A percentile compares a stretch with the other conserved stretches of the same genome.
Conservation (phyloP, 257 asterid genomes). For the Nicotiana attenuata region DNA sequence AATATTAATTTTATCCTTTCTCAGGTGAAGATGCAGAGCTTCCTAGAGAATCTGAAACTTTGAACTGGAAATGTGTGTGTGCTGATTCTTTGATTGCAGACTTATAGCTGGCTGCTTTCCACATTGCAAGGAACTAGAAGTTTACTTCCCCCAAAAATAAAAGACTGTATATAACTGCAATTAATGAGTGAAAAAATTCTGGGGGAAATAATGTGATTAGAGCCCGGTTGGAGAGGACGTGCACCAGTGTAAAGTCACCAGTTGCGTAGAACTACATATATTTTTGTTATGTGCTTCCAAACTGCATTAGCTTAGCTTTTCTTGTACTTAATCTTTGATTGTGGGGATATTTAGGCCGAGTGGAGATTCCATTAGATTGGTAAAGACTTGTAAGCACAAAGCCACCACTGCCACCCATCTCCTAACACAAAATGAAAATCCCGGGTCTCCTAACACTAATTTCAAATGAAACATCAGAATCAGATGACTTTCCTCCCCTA, state of each 20-base stretch:
- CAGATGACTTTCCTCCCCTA: not conserved
- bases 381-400: not conserved
- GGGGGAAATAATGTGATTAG: not conserved
- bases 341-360: not conserved
- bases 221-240: no score
- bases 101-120: not conserved
- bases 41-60: not conserved
- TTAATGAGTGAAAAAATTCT: not conserved
- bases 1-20: not conserved
- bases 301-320: not conserved
- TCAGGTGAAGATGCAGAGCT: not conserved
- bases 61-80: not conserved
- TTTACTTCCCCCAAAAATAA: not conserved
- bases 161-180: not conserved
- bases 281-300: not conserved
- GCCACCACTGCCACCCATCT: not conserved
- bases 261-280: not conserved
- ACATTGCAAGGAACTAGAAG: not conserved
- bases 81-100: slow-evolving; percentile 5
- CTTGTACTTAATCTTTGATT: not conserved
- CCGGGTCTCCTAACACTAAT: not conserved
- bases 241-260: not conserved
- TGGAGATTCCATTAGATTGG: not conserved
- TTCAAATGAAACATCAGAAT: not conserved
- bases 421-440: not conserved